A percentile compares a stretch with the other conserved stretches of the same genome.
Conservation (phyloP, 73 alveolate species). For the Tetrahymena malaccensis region DNA sequence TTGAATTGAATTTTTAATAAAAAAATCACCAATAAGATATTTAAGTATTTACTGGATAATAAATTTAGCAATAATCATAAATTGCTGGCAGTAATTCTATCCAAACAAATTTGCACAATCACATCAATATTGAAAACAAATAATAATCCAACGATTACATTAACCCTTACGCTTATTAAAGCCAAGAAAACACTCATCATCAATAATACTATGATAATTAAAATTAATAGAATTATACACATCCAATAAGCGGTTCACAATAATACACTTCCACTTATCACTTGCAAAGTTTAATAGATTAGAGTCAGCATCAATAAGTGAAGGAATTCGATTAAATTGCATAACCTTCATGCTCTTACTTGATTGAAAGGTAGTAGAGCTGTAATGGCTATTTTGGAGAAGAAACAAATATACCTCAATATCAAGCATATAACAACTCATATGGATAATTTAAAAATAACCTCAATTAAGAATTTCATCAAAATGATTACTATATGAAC, state of each 20-base stretch:
- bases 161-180: neutral
- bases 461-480: neutral
- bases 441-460: neutral
- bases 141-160: neutral
- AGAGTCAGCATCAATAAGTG: neutral
- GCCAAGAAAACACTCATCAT: neutral
- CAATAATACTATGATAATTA: neutral
- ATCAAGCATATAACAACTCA: neutral
- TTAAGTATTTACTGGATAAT: neutral
- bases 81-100: neutral
- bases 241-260: neutral
- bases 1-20: neutral
- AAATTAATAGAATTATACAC: neutral
- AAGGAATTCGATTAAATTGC: neutral
- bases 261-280: neutral
- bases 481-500: neutral
- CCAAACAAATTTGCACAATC: too few relatives aligned
- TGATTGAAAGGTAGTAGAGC: neutral
- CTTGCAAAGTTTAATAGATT: neutral
- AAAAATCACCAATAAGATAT: neutral
- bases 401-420: neutral
- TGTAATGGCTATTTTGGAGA: neutral
- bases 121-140: too few relatives aligned
- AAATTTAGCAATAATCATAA: neutral
- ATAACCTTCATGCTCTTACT: neutral